Conservation (phyloP, 306 rosid species). For the Cucurbita moschata region DNA sequence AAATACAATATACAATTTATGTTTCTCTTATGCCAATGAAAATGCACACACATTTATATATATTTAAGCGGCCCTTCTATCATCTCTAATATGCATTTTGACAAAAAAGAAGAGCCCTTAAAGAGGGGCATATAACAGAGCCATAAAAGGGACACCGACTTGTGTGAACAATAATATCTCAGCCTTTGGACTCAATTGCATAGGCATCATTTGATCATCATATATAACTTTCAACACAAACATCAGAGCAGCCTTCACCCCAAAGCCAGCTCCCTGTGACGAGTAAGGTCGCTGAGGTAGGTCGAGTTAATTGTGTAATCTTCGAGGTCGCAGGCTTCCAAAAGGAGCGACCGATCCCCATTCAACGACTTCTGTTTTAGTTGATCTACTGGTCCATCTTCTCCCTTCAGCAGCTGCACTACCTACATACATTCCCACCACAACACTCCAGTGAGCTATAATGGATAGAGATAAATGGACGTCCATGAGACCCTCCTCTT, state of each 20-base stretch:
- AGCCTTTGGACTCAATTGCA: neutral
- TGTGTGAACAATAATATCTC: neutral
- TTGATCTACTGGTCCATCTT: conserved; percentile 22
- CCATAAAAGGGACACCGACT: neutral
- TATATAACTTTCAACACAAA: neutral
- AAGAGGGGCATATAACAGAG: neutral
- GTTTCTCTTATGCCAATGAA: neutral
- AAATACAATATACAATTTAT: neutral
- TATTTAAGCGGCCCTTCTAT: neutral
- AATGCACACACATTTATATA: neutral
- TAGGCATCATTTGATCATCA: neutral
- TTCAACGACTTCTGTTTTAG: conserved; percentile 14
- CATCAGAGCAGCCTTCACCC: conserved; percentile 27
- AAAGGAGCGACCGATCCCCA: conserved; percentile 22
- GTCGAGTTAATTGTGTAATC: conserved; percentile 64
- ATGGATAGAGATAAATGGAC: neutral
- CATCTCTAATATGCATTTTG: neutral
- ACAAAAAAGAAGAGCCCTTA: neutral
- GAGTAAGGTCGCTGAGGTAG: conserved; percentile 66
- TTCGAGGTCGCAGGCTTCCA: conserved; percentile 69
- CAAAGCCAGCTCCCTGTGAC: conserved; percentile 69
- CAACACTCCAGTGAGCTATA: neutral
- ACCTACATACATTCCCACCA: conserved; percentile 22
- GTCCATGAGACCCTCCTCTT: neutral
- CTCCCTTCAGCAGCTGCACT: conserved; percentile 47